Conservation (phyloP, 805 yeast species). For the Saturnispora hagleri region DNA sequence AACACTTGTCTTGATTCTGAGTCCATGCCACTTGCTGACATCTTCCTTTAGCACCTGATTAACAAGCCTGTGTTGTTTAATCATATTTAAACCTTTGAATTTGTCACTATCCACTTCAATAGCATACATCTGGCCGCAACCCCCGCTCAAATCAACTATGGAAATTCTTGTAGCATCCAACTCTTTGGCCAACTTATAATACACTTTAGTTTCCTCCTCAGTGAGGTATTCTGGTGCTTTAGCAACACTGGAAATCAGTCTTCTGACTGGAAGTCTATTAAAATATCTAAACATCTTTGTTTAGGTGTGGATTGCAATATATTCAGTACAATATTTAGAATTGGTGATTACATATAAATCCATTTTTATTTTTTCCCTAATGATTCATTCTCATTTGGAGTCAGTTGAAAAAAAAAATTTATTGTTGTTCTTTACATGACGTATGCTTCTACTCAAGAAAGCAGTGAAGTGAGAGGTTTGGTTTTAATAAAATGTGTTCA, state of each 20-base stretch:
- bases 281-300: neutral
- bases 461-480: neutral
- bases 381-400: neutral
- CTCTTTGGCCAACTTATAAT: slow-evolving; percentile 40
- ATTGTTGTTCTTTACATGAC: neutral
- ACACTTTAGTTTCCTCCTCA: slow-evolving; percentile 47
- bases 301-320: neutral
- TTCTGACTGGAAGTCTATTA: neutral
- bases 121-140: slow-evolving; percentile 98
- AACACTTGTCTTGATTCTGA: slow-evolving; percentile 72
- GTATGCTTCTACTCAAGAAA: neutral
- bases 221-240: slow-evolving; percentile 18
- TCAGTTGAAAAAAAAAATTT: neutral
- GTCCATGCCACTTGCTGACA: slow-evolving; percentile 88
- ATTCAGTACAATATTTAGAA: neutral
- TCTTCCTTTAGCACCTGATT: slow-evolving; percentile 77
- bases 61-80: slow-evolving; percentile 88
- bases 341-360: neutral
- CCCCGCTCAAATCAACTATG: slow-evolving; percentile 84
- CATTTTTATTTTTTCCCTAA: neutral
- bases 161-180: slow-evolving; percentile 53
- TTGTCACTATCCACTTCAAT: slow-evolving; percentile 61
- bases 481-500: neutral
- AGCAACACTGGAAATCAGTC: neutral
- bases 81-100: slow-evolving; percentile 74